Evolutionary conservation across 2,329 filamentous ascomycete species (phyloP), one percentile per base, ranked within the genome.

Genomic region (Hymenoscyphus infarciens): DNA sequence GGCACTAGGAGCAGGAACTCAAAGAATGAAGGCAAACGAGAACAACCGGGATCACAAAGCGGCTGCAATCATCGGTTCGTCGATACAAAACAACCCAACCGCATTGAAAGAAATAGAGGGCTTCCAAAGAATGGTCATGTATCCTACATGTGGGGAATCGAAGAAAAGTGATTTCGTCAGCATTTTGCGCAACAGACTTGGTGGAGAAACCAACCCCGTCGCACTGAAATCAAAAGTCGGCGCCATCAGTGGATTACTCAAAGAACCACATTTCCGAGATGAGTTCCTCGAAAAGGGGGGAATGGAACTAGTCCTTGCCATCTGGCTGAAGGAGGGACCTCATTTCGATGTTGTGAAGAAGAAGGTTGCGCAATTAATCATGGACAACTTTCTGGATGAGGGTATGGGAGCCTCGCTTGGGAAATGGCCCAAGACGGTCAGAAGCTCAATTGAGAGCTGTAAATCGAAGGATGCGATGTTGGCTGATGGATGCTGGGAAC

Each of bases 301-400:
- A 22, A 85, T 88, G 79, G 74, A 75, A 29, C 77, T 79, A 35
- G 75, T 87, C 6, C 77, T 87, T 15, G 78, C 80, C 53, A 78
- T 86, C 6, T 78, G 88, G 39, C 69, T 78, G 3, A 77, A 76
- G 8, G 74, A 79, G 27, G 79, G 76, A n/a, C 73, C 76, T 4
- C 77, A 78, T 29, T 84, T 85, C 77, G 79, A 79, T 15, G 71
- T 75, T 1, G 80, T 82, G 5, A 79, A 82, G 70, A 79, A 79
- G 63, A 84, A 82, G 69, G 81, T 83, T 27, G 84, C 82, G 1
- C 79, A 85, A 64, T 77, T 89, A 61, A 79, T 88, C 31, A 78
- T 83, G 38, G 87, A 90, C 70, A 86, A 81, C 64, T 90, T 89
- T 70, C 76, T 90, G n/a, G 87, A 90, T 69, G 80, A 82, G 65